phyloP scores from a whole-genome alignment of 225 moss, liverwort and hornwort species.

The Lunularia cruciata region DNA sequence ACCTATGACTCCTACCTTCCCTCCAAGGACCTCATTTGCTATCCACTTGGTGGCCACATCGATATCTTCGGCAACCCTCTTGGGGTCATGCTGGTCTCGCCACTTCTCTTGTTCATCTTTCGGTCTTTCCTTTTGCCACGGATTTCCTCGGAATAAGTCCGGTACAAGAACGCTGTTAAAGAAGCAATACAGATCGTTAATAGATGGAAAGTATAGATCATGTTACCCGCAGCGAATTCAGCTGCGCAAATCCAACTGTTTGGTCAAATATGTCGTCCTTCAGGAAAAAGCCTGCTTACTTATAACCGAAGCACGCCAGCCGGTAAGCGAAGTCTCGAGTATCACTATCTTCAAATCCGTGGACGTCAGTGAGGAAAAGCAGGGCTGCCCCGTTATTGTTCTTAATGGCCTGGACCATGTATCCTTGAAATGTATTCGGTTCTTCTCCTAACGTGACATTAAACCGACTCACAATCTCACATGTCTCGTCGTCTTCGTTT shows the following conservation, averaged over 20 bases:
- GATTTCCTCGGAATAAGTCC: slow-evolving; percentile 68
- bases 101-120: slow-evolving; percentile 57
- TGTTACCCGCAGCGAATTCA: not conserved
- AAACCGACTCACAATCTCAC: slow-evolving; percentile 86
- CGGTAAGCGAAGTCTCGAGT: slow-evolving; percentile 79
- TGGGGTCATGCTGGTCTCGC: slow-evolving; percentile 48
- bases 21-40: slow-evolving; percentile 32
- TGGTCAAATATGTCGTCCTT: too few relatives aligned
- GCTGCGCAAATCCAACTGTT: too few relatives aligned
- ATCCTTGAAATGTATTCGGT: slow-evolving; percentile 55
- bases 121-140: slow-evolving; percentile 51
- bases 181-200: not conserved
- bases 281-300: slow-evolving; percentile 44
- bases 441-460: slow-evolving; percentile 68
- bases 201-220: not conserved
- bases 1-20: slow-evolving; percentile 52
- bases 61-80: slow-evolving; percentile 58
- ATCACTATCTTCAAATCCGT: slow-evolving; percentile 63
- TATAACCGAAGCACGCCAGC: slow-evolving; percentile 93
- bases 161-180: slow-evolving; percentile 66
- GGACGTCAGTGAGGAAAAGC: slow-evolving; percentile 64
- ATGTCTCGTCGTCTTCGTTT: slow-evolving; percentile 63
- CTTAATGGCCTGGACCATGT: slow-evolving; percentile 80
- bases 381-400: slow-evolving; percentile 86
- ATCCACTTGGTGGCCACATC: slow-evolving; percentile 55